Percentiles rank a stretch among this genome's conserved stretches.
phyloP scores from a whole-genome alignment of 768 basidiomycete species.

The Mycena crocata region DNA sequence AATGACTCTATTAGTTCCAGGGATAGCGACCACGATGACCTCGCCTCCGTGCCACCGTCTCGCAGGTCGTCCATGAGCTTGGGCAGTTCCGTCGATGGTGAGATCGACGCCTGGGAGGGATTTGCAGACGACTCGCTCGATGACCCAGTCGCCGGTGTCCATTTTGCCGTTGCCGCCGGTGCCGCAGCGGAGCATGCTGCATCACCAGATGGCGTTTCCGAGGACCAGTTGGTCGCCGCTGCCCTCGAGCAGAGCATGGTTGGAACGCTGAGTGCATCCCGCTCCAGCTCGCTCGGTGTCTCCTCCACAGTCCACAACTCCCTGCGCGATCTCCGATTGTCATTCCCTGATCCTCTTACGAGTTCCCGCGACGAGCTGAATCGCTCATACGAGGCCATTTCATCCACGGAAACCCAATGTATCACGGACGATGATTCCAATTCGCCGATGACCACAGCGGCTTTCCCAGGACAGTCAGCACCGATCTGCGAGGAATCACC shows the following conservation, averaged over 20 bases:
- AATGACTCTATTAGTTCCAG: conserved; percentile 68
- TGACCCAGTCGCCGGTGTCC: conserved; percentile 47
- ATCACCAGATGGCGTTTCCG: conserved; percentile 46
- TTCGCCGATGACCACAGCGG: conserved; percentile 35
- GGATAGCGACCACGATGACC: conserved; percentile 69
- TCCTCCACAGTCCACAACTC: conserved; percentile 67
- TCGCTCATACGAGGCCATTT: conserved; percentile 68
- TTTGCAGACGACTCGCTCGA: conserved; percentile 73
- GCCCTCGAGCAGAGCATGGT: conserved; percentile 87
- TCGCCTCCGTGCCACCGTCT: conserved; percentile 64
- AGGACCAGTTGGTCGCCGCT: conserved; percentile 78
- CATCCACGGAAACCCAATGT: conserved; percentile 49
- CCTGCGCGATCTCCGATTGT: conserved; percentile 80
- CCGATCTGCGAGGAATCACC: background rate
- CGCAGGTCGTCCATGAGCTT: conserved; percentile 77
- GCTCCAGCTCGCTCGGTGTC: conserved; percentile 67
- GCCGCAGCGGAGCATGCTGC: conserved; percentile 48
- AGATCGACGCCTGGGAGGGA: conserved; percentile 84
- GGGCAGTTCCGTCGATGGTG: conserved; percentile 74
- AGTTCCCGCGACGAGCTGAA: conserved; percentile 74
- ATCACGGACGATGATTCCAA: conserved; percentile 38
- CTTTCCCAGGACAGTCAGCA: conserved; percentile 36
- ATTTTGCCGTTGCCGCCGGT: conserved; percentile 38
- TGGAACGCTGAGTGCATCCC: conserved; percentile 81
- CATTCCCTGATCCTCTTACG: conserved; percentile 86